These are phyloP conservation scores for Amniculicola lignicola DNA, from an alignment of 495 filamentous ascomycete species.

Conservation along the genomic window DNA sequence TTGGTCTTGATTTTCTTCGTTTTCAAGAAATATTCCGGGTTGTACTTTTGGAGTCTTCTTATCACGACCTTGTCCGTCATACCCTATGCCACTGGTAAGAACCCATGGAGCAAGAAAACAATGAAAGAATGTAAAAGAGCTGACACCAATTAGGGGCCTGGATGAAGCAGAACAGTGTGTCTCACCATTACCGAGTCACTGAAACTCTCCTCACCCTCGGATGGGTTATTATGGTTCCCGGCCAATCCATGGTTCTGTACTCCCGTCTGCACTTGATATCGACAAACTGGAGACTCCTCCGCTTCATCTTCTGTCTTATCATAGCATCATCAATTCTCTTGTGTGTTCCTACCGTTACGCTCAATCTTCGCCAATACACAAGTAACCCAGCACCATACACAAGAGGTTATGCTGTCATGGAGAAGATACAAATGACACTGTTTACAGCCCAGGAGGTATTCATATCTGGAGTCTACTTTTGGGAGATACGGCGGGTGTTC, in stretches of 20 bases:
- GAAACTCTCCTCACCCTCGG: conserved; percentile 2
- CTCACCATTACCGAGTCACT: not conserved
- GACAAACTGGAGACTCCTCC: conserved; percentile 47
- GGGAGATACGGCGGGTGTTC: conserved; percentile 46
- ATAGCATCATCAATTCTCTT: conserved; percentile 52
- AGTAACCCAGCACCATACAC: conserved; percentile 21
- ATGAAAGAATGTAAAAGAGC: conserved; percentile 17
- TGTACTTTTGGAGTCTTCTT: conserved; percentile 49
- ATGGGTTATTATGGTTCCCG: conserved; percentile 24
- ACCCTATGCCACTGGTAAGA: conserved; percentile 56
- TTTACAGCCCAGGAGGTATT: conserved; percentile 63
- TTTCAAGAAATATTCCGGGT: conserved; percentile 39
- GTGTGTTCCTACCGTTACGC: conserved; percentile 49
- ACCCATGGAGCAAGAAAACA: conserved; percentile 54
- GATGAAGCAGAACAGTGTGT: conserved; percentile 5
- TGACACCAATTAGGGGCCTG: conserved; percentile 3
- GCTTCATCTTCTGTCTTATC: conserved; percentile 58
- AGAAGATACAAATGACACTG: conserved; percentile 61
- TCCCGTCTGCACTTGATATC: conserved; percentile 62
- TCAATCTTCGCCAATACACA: conserved; percentile 16
- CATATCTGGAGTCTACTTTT: conserved; percentile 59
- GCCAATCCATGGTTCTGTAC: conserved; percentile 62
- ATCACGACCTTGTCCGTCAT: conserved; percentile 51
- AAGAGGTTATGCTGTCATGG: conserved; percentile 53
- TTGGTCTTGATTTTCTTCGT: conserved; percentile 41